Evolutionary conservation across 257 asterid genomes (phyloP).

Genomic region (Coffea eugenioides): DNA sequence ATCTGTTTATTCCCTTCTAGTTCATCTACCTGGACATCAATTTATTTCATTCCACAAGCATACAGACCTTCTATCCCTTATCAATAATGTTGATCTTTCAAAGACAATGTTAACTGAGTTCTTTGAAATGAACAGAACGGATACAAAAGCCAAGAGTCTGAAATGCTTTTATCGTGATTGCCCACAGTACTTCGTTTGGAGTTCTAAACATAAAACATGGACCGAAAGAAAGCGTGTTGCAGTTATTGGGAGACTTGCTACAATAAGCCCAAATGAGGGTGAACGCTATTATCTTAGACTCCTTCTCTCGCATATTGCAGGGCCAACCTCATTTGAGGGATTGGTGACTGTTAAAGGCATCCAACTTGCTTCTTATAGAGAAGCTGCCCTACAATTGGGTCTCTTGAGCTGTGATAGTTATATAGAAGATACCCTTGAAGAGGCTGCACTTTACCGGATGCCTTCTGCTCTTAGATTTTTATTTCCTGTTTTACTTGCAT

Average conservation of each 20-base stretch:
- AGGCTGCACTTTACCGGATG: not conserved
- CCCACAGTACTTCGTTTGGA: not conserved
- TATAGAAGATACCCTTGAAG: not conserved
- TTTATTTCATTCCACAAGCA: not conserved
- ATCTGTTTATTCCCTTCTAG: not conserved
- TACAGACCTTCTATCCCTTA: not conserved
- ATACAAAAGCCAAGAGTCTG: not conserved
- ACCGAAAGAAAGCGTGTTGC: rapidly evolving
- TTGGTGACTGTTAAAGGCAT: not conserved
- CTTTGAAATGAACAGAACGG: not conserved
- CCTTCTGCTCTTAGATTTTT: not conserved
- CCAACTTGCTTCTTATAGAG: not conserved
- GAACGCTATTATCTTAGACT: not conserved
- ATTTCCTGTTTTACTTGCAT: not conserved
- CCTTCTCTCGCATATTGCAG: not conserved
- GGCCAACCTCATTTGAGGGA: not conserved
- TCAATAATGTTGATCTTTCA: not conserved
- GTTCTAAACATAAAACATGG: not conserved
- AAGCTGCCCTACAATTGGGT: not conserved
- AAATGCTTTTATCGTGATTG: not conserved
- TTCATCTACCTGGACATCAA: not conserved
- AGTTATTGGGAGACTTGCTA: not conserved
- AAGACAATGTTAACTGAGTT: not conserved
- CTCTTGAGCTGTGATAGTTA: not conserved
- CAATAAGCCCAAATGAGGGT: not conserved